Conservation (phyloP, 495 filamentous ascomycete genomes). For the Sordaria brevicollis region DNA sequence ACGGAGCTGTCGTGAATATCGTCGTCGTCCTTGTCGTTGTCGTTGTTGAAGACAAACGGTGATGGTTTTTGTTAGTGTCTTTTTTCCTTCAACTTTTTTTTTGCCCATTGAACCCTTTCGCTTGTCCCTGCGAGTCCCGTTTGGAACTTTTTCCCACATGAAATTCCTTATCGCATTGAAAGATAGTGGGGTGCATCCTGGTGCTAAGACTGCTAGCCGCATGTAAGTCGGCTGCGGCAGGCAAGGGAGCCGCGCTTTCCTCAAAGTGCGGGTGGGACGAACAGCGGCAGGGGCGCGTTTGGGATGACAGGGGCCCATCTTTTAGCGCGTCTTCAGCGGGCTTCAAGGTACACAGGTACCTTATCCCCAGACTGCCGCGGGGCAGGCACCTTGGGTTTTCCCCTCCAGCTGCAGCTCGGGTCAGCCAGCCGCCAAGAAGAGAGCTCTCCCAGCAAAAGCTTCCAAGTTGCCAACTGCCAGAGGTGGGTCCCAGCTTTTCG, state of each 20-base stretch:
- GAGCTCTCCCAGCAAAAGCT: background rate
- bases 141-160: background rate
- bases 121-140: background rate
- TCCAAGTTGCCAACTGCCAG: background rate
- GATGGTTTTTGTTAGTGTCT: slow-evolving; percentile 18
- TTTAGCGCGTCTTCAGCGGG: background rate
- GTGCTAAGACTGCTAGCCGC: background rate
- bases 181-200: background rate
- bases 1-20: slow-evolving; percentile 1
- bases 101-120: slow-evolving; percentile 2
- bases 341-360: background rate
- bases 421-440: background rate
- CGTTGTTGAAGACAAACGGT: background rate
- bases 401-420: background rate
- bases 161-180: background rate
- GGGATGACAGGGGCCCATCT: background rate
- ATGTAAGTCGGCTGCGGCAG: background rate
- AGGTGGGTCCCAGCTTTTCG: background rate
- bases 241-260: background rate
- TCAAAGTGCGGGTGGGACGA: background rate
- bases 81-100: slow-evolving; percentile 21
- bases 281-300: background rate
- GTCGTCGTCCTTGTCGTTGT: background rate
- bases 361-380: background rate
- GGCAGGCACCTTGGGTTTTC: background rate